Conservation (phyloP, 305 asterid genomes). For the Fraxinus albicans region DNA sequence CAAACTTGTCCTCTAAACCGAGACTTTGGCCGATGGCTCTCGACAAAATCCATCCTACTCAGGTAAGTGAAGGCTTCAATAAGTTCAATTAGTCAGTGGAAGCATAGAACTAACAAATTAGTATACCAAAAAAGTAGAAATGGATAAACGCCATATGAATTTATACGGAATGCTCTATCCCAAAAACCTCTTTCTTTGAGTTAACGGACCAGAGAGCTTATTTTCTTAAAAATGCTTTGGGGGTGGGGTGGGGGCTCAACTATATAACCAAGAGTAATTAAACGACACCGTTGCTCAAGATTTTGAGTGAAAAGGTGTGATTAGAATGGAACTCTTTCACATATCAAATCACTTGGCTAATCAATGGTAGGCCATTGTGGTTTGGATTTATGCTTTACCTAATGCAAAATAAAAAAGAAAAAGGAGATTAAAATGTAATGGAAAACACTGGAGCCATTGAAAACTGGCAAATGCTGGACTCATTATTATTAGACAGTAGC, state of each 20-base stretch:
- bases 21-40: background rate
- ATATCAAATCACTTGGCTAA: background rate
- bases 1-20: background rate
- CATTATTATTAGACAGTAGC: slow-evolving; percentile 50
- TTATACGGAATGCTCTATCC: too few relatives aligned
- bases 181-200: too few relatives aligned
- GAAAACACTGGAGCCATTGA: slow-evolving; percentile 32
- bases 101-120: too few relatives aligned
- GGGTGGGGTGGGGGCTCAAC: too few relatives aligned
- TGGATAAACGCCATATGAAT: too few relatives aligned
- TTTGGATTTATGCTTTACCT: slow-evolving; percentile 30
- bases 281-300: background rate
- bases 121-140: too few relatives aligned
- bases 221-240: too few relatives aligned
- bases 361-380: slow-evolving; percentile 43
- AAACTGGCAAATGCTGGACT: slow-evolving; percentile 89
- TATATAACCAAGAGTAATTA: too few relatives aligned
- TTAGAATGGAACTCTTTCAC: background rate
- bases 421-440: slow-evolving; percentile 23
- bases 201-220: too few relatives aligned
- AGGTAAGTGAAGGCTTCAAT: background rate
- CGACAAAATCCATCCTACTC: background rate
- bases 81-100: too few relatives aligned
- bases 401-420: slow-evolving; percentile 35
- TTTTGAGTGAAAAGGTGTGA: background rate